Percentiles rank a stretch among this genome's conserved stretches.
phyloP scores from a whole-genome alignment of 2,329 filamentous ascomycete species.

The Macrophomina phaseolina region DNA sequence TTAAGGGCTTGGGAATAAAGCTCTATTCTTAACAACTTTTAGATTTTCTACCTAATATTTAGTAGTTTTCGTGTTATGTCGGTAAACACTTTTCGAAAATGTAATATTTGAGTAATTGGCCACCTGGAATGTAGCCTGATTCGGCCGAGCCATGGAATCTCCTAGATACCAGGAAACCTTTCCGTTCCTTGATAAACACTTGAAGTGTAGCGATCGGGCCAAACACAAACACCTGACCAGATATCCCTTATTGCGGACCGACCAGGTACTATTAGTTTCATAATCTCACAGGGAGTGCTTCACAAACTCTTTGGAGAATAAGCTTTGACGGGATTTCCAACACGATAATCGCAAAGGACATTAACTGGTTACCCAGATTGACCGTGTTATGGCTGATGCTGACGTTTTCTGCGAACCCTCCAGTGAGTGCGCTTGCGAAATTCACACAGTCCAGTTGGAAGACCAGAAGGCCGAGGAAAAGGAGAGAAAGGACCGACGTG shows the following conservation, averaged over 20 bases:
- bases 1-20: too few species aligned
- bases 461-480: constrained; percentile 57
- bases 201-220: constrained; percentile 55
- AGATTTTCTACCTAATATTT: too few species aligned
- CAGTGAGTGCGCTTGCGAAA: constrained; percentile 57
- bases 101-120: too few species aligned
- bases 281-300: background rate
- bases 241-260: constrained; percentile 53
- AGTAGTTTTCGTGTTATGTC: too few species aligned
- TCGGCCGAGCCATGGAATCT: constrained; percentile 56
- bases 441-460: constrained; percentile 62
- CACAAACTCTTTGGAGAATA: constrained; percentile 42
- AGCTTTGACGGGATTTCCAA: constrained; percentile 61
- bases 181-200: constrained; percentile 38
- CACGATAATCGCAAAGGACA: constrained; percentile 59
- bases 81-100: too few species aligned
- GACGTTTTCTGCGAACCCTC: constrained; percentile 53
- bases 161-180: constrained; percentile 54
- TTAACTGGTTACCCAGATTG: constrained; percentile 60
- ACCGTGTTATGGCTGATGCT: constrained; percentile 53
- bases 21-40: too few species aligned
- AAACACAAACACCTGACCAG: constrained; percentile 56
- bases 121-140: constrained; percentile 59
- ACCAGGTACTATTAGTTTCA: constrained; percentile 29
- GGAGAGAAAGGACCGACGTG: constrained; percentile 53